These are phyloP conservation scores for Hypericum perforatum DNA, from an alignment of 345 rosid genomes.

Conservation along the genomic window DNA sequence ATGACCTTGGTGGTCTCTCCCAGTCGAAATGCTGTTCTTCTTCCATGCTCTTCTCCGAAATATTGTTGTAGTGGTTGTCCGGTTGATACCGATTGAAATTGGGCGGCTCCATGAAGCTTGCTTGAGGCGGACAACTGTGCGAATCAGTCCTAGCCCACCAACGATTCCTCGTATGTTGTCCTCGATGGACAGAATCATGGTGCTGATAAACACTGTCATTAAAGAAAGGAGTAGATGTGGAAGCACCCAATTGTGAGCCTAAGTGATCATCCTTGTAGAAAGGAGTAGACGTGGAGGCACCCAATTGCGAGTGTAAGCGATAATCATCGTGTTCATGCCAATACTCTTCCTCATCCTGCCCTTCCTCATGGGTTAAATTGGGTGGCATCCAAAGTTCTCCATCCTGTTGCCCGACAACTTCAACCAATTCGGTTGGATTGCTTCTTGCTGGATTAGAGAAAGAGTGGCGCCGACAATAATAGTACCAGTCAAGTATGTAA, in stretches of 20 bases:
- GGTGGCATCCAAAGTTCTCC: slow-evolving; percentile 42
- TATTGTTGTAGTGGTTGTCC: slow-evolving; percentile 17
- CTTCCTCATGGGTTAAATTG: slow-evolving; percentile 25
- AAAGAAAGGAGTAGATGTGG: slow-evolving; percentile 60
- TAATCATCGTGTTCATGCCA: slow-evolving; percentile 20
- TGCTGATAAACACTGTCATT: slow-evolving; percentile 57
- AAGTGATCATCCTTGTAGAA: slow-evolving; percentile 36
- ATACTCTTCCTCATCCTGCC: slow-evolving; percentile 19
- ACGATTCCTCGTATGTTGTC: slow-evolving; percentile 30
- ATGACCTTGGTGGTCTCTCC: slow-evolving; percentile 12
- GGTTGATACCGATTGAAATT: slow-evolving; percentile 31
- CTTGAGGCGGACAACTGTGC: slow-evolving; percentile 15
- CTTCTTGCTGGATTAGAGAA: slow-evolving; percentile 18
- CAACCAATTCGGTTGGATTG: slow-evolving; percentile 13
- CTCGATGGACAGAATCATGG: slow-evolving; percentile 31
- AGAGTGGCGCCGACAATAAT: slow-evolving; percentile 39
- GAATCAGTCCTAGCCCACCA: slow-evolving; percentile 79
- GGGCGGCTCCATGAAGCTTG: slow-evolving; percentile 65
- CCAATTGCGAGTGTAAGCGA: slow-evolving; percentile 44
- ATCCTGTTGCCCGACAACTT: slow-evolving; percentile 22
- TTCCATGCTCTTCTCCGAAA: slow-evolving; percentile 39
- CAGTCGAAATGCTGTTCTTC: slow-evolving; percentile 33
- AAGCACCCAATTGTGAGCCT: slow-evolving; percentile 53
- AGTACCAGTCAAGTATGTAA: slow-evolving; percentile 88
- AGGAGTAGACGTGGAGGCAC: slow-evolving; percentile 60